Conservation (phyloP, 2,329 filamentous ascomycete species). For the Zarea fungicola region DNA sequence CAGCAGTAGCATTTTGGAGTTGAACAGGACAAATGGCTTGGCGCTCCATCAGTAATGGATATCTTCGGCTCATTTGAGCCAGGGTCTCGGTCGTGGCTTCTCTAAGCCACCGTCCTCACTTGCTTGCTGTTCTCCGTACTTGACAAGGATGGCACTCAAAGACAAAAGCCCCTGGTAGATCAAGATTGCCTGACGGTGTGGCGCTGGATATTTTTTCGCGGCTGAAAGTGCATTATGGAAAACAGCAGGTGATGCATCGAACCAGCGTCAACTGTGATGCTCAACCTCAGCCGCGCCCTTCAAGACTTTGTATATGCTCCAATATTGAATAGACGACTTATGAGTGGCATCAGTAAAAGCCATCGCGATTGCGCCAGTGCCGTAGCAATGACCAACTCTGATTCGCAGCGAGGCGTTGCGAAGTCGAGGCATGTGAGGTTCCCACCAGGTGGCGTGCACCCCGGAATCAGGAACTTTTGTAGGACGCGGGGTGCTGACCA, state of each 20-base stretch:
- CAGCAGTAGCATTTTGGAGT: no score
- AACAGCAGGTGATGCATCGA: not conserved
- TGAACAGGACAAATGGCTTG: not conserved
- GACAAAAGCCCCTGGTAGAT: not conserved
- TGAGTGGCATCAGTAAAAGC: no score
- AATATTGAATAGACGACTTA: no score
- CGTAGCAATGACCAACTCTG: no score
- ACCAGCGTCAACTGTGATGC: no score
- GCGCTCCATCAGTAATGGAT: not conserved
- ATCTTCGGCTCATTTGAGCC: not conserved
- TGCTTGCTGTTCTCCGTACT: not conserved
- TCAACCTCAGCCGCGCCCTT: no score
- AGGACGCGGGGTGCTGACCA: not conserved
- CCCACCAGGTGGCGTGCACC: not conserved
- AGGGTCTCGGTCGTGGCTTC: conserved; percentile 1
- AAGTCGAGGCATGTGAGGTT: not conserved
- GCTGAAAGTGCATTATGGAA: no score
- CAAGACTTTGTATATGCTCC: no score
- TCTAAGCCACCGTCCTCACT: conserved; percentile 1
- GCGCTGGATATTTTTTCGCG: not conserved
- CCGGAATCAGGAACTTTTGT: conserved; percentile 10
- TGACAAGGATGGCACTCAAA: not conserved
- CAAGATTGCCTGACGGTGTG: conserved; percentile 2
- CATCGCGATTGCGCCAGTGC: no score
- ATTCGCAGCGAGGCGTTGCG: not conserved